Percentiles rank a stretch among this genome's conserved stretches.
Evolutionary conservation across 805 yeast genomes (phyloP).

Genomic region (Brettanomyces sp.): DNA sequence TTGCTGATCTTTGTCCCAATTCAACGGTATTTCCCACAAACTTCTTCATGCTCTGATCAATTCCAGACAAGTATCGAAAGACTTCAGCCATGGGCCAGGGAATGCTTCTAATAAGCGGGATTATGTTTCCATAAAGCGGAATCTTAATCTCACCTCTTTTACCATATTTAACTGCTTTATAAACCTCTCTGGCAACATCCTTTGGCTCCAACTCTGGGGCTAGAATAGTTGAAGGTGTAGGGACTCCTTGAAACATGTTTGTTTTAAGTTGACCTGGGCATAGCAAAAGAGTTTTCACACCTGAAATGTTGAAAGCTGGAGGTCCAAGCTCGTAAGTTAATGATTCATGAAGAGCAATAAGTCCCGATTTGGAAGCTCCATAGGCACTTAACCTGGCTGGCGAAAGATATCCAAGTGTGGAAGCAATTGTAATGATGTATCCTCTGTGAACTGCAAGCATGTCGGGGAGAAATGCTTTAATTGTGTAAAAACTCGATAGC

Average conservation of each 20-base stretch:
- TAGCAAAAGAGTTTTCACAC: slow-evolving; percentile 64
- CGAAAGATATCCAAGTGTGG: slow-evolving; percentile 75
- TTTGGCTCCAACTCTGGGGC: slow-evolving; percentile 79
- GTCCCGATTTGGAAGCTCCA: slow-evolving; percentile 86
- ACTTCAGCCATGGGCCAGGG: slow-evolving; percentile 64
- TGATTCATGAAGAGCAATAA: slow-evolving; percentile 78
- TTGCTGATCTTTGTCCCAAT: background rate
- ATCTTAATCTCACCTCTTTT: slow-evolving; percentile 57
- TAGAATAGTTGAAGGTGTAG: slow-evolving; percentile 61
- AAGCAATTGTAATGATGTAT: slow-evolving; percentile 70
- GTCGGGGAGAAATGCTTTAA: slow-evolving; percentile 61
- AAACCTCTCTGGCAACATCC: slow-evolving; percentile 51
- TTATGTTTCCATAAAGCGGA: slow-evolving; percentile 68
- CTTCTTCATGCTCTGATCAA: slow-evolving; percentile 42
- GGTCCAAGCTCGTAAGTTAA: slow-evolving; percentile 60
- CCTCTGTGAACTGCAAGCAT: slow-evolving; percentile 61
- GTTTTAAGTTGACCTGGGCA: slow-evolving; percentile 87
- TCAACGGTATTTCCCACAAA: slow-evolving; percentile 16
- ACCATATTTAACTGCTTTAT: slow-evolving; percentile 50
- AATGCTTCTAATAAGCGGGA: slow-evolving; percentile 61
- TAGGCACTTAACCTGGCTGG: slow-evolving; percentile 77
- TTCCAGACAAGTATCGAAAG: slow-evolving; percentile 51
- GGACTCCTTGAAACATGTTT: slow-evolving; percentile 59
- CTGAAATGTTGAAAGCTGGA: slow-evolving; percentile 33
- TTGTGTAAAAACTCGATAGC: slow-evolving; percentile 59